These are phyloP conservation scores for Solanum boliviense DNA, from an alignment of 257 asterid species.

Conservation along the genomic window DNA sequence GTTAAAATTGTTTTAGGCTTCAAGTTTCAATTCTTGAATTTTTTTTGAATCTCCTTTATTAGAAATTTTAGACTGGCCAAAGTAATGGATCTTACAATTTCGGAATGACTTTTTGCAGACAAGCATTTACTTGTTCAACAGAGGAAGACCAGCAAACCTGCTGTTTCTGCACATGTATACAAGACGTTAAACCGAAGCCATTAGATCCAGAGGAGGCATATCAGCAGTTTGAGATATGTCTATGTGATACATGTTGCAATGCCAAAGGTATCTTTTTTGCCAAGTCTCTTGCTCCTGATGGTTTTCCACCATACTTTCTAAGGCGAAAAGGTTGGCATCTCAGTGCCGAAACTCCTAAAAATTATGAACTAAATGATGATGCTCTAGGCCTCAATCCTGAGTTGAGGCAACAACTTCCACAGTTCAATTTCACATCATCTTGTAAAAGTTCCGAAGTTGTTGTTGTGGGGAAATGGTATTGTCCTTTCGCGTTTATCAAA, in stretches of 20 bases:
- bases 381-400: not conserved
- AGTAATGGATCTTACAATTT: not conserved
- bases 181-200: conserved; percentile 38
- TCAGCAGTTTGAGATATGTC: conserved; percentile 32
- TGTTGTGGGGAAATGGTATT: conserved; percentile 50
- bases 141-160: conserved; percentile 41
- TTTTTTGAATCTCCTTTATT: not conserved
- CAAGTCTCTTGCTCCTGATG: conserved; percentile 20
- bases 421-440: not conserved
- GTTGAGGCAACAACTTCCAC: conserved; percentile 1
- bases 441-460: not conserved
- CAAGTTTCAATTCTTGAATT: not conserved
- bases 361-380: not conserved
- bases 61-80: not conserved
- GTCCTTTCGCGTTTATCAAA: conserved; percentile 55
- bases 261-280: conserved; percentile 7
- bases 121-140: conserved; percentile 48
- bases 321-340: conserved; percentile 10
- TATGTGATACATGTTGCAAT: not conserved
- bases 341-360: not conserved
- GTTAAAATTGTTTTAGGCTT: not conserved
- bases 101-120: conserved; percentile 12
- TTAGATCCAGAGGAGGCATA: conserved; percentile 35
- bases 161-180: conserved; percentile 35
- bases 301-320: conserved; percentile 31